Base-by-base conservation (phyloP, 1,284 basidiomycete species). In the Hemileia vastatrix region DNA sequence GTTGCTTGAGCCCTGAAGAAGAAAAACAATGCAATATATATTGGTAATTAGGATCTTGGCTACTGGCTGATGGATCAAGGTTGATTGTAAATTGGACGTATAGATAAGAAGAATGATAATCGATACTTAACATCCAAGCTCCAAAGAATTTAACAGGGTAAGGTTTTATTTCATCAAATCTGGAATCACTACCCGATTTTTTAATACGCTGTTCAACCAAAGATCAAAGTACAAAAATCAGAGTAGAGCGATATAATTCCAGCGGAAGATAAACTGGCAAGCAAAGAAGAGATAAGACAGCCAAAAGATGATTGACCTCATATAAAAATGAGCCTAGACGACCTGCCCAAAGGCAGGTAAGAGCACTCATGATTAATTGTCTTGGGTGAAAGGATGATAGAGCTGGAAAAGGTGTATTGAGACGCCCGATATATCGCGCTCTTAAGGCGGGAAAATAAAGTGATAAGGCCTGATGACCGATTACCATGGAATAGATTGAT, bases 81-180 rank as follows among this genome's bases (percentile, higher is more conserved):
- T n/a, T n/a, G n/a, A n/a, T n/a, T n/a, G n/a, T n/a, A n/a, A n/a
- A n/a, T n/a, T 53, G 15, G 18, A 24, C 19, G 19, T 27, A 47
- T 9, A 33, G 4, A 4, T 1, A 5, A 31, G 23, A 18, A 48
- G 19, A 9, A 43, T 23, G 6, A 33, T 24, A 40, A 21, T 6
- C 15, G 19, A 51, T 6, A 19, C 15, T 43, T 60, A 18, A 60
- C 69, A 87, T 79, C 86, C 86, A 90, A 57, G 80, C 84, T 40
- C 72, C 78, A 1, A 83, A 79, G 71, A 88, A 89, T 58, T 76
- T 80, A 27, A 67, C 66, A 0, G 86, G 85, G 52, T 83, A 70
- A 60, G 80, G 81, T 73, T 86, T 87, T 64, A 87, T 80, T 65
- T 84, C 77, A 59, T 86, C 83, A 67, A 88, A 88, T 15, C 86